Evolutionary conservation across 164 flowering plant genomes (phyloP).

Genomic region (Hamamelis virginiana): DNA sequence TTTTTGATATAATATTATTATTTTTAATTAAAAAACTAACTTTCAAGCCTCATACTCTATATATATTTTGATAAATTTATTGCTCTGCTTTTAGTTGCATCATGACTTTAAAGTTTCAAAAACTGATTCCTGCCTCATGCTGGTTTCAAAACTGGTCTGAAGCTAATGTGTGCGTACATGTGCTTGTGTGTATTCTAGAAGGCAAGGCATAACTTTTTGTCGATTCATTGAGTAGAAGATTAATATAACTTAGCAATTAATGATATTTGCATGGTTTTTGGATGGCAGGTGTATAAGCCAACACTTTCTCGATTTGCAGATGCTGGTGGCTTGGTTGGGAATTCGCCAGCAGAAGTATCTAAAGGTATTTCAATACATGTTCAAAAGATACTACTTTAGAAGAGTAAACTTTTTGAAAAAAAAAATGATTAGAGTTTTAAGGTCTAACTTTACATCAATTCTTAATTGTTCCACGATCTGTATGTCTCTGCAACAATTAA

Average conservation of each 20-base stretch:
- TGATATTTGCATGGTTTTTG: neutral
- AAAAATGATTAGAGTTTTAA: too few species aligned
- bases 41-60: neutral
- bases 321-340: slow-evolving; percentile 80
- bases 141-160: neutral
- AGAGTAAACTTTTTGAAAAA: neutral
- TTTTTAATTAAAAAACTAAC: neutral
- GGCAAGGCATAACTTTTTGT: neutral
- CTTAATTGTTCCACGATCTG: neutral
- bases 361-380: slow-evolving; percentile 52
- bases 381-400: neutral
- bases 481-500: neutral
- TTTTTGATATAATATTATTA: too few species aligned
- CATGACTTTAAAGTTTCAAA: neutral
- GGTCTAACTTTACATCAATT: neutral
- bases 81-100: neutral
- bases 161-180: neutral
- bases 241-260: neutral
- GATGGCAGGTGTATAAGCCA: slow-evolving; percentile 81
- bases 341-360: slow-evolving; percentile 77
- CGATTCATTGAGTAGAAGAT: neutral
- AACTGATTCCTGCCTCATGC: neutral
- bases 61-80: neutral
- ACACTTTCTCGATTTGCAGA: slow-evolving; percentile 61
- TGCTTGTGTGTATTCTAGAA: neutral